Evolutionary conservation across 768 basidiomycete genomes (phyloP), one percentile per base, ranked within the genome.

Genomic region (Suillus spraguei): DNA sequence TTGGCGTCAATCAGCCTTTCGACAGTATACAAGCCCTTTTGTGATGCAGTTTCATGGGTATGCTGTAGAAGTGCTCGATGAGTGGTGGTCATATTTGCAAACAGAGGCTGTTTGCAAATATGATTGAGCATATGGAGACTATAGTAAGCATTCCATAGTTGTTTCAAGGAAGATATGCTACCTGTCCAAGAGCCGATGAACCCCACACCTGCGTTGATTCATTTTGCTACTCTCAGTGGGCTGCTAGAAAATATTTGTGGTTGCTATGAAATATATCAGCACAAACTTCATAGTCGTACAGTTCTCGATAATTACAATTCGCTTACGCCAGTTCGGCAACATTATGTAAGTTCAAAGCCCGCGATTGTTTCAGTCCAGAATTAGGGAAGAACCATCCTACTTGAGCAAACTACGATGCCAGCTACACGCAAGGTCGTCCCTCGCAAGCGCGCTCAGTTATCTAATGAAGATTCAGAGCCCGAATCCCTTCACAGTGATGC

Each of bases 401-500:
- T 28, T 50, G 3, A 52, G 32, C 28, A 53, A 32, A n/a, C 32
- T 17, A 53, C 50, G 2, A 58, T 58, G 55, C 24, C 55, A 39
- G 24, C 24, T 28, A 58, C 38, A 58, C 55, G 55, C 55, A 58
- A 58, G 38, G 24, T 58, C 2, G 10, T 10, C 10, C 55, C 55
- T 58, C 55, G 55, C 38, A 58, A 39, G 38, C 55, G 38, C 9
- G 24, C 38, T 6, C 38, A 41, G 38, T 24, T 13, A 58, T 64
- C 60, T 16, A 61, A 13, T 44, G 66, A 59, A 24, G 41, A 54
- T 20, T 65, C 67, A 41, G 67, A 69, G 49, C 54, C 62, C 20
- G 41, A 47, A 41, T 75, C 73, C 16, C 39, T 76, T 13, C 74
- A 82, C 63, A 83, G 82, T 61, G 82, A 84, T 64, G 79, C 78